Evolutionary conservation across 257 asterid genomes (phyloP), one percentile per base, ranked within the genome.

Genomic region (Gentiana straminea): DNA sequence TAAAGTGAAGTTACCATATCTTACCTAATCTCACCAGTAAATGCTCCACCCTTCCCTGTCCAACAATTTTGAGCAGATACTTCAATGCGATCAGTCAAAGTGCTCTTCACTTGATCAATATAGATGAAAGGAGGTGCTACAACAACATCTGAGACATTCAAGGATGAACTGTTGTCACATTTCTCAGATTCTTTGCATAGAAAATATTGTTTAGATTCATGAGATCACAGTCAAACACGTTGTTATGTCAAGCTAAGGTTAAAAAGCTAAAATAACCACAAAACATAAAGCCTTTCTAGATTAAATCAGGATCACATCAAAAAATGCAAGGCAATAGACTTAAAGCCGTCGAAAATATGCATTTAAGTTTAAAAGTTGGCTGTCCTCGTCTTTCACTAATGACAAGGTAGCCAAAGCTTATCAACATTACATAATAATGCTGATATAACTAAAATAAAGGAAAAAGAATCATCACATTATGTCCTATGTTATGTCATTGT

Each of bases 41-140:
- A 92, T 62, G 97, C 99, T 58, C 99, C 99, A 68, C 97, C 99
- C 76, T 92, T 92, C 33, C 97, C 94, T 41, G 72, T 82, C 99
- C 99, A 92, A 69, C 94, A 83, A 76, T 92, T 92, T 69, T 92
- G 99, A 55, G 94, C 94, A 58, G 97, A 79, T 39, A 92, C 65
- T 70, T 88, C 94, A 34, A 88, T 77, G 56, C 91, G 80, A 57
- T 77, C 86, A 59, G 83, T 58, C 61, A 88, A 67, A 3, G 86
- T 75, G 73, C 64, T 84, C 83, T 74, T 88, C 55, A 86, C 99
- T 81, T 92, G 97, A 69, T 84, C 97, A 68, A 92, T 82, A 83
- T 88, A 92, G 72, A 92, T 77, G 65, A 83, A 88, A 7, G 99
- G 99, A 73, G 99, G 99, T 15, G 95, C 79, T 46, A 92, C 99